A percentile compares a stretch with the other conserved stretches of the same genome.
These are phyloP conservation scores for Cylindrodendrum hubeiense DNA, from an alignment of 2,329 filamentous ascomycete species.

Conservation along the genomic window DNA sequence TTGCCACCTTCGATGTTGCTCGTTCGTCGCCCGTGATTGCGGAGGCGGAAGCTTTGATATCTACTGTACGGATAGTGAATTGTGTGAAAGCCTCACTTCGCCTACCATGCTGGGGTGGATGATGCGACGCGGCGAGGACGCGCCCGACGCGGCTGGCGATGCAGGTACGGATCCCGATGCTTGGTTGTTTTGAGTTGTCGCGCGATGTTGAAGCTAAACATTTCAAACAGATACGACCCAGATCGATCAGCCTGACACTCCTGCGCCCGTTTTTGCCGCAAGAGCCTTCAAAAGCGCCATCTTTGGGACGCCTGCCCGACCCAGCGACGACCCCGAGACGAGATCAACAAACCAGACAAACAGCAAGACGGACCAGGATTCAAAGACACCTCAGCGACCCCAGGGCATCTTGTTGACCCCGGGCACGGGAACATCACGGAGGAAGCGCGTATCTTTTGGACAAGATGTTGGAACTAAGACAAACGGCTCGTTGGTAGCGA, in stretches of 20 bases:
- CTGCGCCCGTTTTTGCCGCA: constrained; percentile 75
- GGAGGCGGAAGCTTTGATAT: constrained; percentile 24
- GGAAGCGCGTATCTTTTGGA: constrained; percentile 76
- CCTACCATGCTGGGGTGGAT: constrained; percentile 70
- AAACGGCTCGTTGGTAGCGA: constrained; percentile 49
- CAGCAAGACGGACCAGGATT: constrained; percentile 42
- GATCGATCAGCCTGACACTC: constrained; percentile 72
- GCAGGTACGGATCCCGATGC: constrained; percentile 42
- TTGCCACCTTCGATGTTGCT: constrained; percentile 28
- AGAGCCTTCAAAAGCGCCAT: constrained; percentile 73
- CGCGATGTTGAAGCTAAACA: constrained; percentile 4
- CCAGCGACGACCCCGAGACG: constrained; percentile 47
- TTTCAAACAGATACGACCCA: constrained; percentile 55
- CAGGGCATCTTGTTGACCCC: constrained; percentile 74
- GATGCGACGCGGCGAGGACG: constrained; percentile 60
- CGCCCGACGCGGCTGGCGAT: constrained; percentile 48
- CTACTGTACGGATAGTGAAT: constrained; percentile 10
- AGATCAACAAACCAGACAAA: constrained; percentile 41
- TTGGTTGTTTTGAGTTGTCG: background rate
- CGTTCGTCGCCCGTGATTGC: constrained; percentile 26
- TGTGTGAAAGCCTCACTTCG: background rate
- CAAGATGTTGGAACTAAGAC: constrained; percentile 64
- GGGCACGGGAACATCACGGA: constrained; percentile 69
- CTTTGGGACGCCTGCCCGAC: constrained; percentile 68
- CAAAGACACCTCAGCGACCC: constrained; percentile 62